Percentiles rank a stretch among this genome's conserved stretches.
phyloP scores from a whole-genome alignment of 2,329 filamentous ascomycete species.

The Fusarium siculi region DNA sequence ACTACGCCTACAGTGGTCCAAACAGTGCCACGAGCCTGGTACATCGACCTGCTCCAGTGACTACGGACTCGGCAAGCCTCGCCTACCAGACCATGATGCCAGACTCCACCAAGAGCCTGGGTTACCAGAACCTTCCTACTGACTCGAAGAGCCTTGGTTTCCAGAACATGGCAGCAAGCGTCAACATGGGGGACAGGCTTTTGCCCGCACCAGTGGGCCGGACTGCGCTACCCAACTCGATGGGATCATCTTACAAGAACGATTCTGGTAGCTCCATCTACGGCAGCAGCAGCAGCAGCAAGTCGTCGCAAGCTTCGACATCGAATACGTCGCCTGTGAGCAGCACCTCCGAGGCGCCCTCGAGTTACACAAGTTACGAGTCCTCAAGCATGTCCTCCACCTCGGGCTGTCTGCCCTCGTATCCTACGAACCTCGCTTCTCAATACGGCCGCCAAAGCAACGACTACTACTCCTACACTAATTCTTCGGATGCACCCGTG shows the following conservation, averaged over 20 bases:
- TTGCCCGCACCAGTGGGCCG: slow-evolving; percentile 34
- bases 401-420: slow-evolving; percentile 29
- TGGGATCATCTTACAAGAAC: slow-evolving; percentile 40
- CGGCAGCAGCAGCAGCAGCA: slow-evolving; percentile 29
- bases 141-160: slow-evolving; percentile 26
- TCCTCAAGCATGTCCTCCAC: slow-evolving; percentile 33
- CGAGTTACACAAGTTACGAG: slow-evolving; percentile 43
- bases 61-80: slow-evolving; percentile 9
- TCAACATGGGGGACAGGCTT: slow-evolving; percentile 34
- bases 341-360: slow-evolving; percentile 33
- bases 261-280: slow-evolving; percentile 42
- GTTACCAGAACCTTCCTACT: not conserved
- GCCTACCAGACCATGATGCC: slow-evolving; percentile 11
- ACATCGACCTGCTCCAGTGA: slow-evolving; percentile 15
- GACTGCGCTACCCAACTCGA: slow-evolving; percentile 30
- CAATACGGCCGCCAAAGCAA: slow-evolving; percentile 31
- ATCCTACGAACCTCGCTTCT: slow-evolving; percentile 26
- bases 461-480: slow-evolving; percentile 35
- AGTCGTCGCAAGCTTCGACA: slow-evolving; percentile 30
- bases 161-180: slow-evolving; percentile 30
- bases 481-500: slow-evolving; percentile 22
- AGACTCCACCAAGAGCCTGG: slow-evolving; percentile 11
- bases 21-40: slow-evolving; percentile 24
- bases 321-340: slow-evolving; percentile 37
- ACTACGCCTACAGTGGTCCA: slow-evolving; percentile 42